A percentile compares a stretch with the other conserved stretches of the same genome.
Evolutionary conservation across 768 basidiomycete genomes (phyloP).

Genomic region (Rhodotorula diobovata): DNA sequence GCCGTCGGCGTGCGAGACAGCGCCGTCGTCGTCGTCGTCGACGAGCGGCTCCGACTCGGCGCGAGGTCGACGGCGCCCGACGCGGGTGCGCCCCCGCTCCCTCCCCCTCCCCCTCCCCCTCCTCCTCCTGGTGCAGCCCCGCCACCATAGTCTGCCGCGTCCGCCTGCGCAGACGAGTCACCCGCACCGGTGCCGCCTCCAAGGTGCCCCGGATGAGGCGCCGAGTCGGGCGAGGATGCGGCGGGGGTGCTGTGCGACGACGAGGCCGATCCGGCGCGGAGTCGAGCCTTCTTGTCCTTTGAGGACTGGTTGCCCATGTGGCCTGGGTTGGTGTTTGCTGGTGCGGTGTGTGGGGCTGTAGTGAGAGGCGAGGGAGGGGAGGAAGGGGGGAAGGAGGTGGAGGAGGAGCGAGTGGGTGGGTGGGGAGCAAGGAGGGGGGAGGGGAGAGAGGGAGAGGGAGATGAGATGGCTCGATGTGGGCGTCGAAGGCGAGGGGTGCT

Average conservation of each 20-base stretch:
- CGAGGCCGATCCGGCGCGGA: background rate
- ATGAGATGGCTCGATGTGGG: no score
- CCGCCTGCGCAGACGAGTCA: no score
- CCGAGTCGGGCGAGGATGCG: background rate
- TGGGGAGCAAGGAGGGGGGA: no score
- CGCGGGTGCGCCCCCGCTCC: no score
- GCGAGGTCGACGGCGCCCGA: constrained; percentile 4
- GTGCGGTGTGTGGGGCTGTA: background rate
- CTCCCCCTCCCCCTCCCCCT: background rate
- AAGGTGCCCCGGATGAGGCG: no score
- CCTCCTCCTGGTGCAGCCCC: background rate
- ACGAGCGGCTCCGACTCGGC: constrained; percentile 17
- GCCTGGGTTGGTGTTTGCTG: background rate
- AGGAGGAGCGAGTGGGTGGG: no score
- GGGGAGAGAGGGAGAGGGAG: no score
- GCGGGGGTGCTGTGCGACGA: background rate
- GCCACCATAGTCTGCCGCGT: no score
- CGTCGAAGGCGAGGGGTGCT: no score
- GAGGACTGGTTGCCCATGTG: constrained; percentile 27
- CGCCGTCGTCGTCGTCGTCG: constrained; percentile 11
- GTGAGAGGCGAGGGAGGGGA: background rate
- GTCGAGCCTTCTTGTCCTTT: constrained; percentile 21
- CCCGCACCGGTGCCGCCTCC: no score
- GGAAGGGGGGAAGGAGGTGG: no score
- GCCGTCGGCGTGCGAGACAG: background rate